Evolutionary conservation across 495 filamentous ascomycete species (phyloP).

Genomic region (Bombardia bombarda): DNA sequence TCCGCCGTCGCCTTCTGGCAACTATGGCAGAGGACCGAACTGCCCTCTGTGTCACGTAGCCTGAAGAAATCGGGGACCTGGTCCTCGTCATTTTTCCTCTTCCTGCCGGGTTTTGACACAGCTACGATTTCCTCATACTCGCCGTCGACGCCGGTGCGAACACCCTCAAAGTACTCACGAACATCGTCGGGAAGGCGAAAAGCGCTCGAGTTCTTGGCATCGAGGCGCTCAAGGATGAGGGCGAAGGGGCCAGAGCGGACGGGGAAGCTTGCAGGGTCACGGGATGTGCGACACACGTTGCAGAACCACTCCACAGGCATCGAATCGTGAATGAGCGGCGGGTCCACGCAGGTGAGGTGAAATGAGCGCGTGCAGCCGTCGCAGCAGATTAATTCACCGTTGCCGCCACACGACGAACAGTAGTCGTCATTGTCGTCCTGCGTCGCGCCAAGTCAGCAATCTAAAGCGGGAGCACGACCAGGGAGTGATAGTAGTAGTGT

Average conservation of each 20-base stretch:
- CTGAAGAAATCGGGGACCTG: slow-evolving; percentile 54
- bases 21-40: slow-evolving; percentile 58
- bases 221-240: slow-evolving; percentile 48
- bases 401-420: slow-evolving; percentile 73
- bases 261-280: slow-evolving; percentile 25
- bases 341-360: slow-evolving; percentile 79
- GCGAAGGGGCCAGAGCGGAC: slow-evolving; percentile 45
- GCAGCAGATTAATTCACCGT: slow-evolving; percentile 83
- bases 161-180: slow-evolving; percentile 65
- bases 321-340: slow-evolving; percentile 57
- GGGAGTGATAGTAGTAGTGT: no score
- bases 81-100: slow-evolving; percentile 54
- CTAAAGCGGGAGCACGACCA: neutral
- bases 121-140: slow-evolving; percentile 60
- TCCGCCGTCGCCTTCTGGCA: slow-evolving; percentile 55
- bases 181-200: slow-evolving; percentile 63
- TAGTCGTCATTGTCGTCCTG: slow-evolving; percentile 81
- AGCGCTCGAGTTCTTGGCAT: slow-evolving; percentile 58
- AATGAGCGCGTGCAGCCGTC: slow-evolving; percentile 82
- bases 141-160: slow-evolving; percentile 64
- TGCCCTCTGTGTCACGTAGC: slow-evolving; percentile 58
- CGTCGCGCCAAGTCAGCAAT: slow-evolving; percentile 17
- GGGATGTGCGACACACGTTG: slow-evolving; percentile 52
- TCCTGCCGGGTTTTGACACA: slow-evolving; percentile 32
- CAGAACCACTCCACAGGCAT: slow-evolving; percentile 80